A percentile compares a stretch with the other conserved stretches of the same genome.
These are phyloP conservation scores for Boletus huronensis DNA, from an alignment of 768 basidiomycete genomes.

Conservation along the genomic window DNA sequence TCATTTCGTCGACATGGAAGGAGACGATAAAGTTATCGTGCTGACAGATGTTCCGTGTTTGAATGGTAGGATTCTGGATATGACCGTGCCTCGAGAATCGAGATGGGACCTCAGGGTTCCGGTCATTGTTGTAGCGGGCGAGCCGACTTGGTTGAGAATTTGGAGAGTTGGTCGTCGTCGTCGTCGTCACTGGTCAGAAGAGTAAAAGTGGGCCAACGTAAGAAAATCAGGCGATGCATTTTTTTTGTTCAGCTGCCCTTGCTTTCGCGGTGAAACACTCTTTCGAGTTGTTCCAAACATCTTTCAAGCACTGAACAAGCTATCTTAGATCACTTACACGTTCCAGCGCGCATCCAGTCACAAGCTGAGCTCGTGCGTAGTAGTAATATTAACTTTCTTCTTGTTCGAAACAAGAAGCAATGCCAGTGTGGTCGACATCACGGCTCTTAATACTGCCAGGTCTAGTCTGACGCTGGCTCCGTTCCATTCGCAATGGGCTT, in stretches of 20 bases:
- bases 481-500: background rate
- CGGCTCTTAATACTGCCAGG: background rate
- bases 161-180: no score
- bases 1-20: background rate
- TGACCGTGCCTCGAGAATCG: no score
- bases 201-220: background rate
- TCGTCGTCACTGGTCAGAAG: no score
- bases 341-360: background rate
- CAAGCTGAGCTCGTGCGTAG: background rate
- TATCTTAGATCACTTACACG: no score
- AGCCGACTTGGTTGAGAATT: background rate
- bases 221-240: background rate
- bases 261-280: no score
- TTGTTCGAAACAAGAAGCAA: no score
- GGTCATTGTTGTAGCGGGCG: background rate
- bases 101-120: no score
- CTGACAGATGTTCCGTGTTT: background rate
- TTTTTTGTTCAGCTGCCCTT: no score
- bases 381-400: no score
- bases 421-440: background rate
- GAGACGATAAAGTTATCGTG: background rate
- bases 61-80: no score
- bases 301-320: background rate
- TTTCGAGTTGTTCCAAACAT: background rate
- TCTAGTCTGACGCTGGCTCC: background rate